Evolutionary conservation across 768 basidiomycete genomes (phyloP), one percentile per base, ranked within the genome.

Genomic region (Solioccasus polychromus): DNA sequence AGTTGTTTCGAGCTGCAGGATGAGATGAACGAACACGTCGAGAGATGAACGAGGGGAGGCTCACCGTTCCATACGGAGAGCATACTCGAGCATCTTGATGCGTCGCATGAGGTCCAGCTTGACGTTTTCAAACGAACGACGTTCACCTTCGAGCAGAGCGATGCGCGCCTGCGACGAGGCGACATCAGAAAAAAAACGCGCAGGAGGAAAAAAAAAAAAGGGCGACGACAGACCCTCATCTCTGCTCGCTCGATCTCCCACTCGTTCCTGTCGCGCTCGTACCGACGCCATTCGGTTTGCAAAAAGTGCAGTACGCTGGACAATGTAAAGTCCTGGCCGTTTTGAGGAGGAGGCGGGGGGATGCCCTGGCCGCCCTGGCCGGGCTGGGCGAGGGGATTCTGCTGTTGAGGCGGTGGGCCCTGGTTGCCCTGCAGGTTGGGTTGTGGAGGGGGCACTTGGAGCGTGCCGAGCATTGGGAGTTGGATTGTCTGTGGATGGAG

Each of bases 171-270:
- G 60, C 6, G 41, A 51, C 35, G 28, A 47, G 42, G 26, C 17
- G 26, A 37, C 35, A 8, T 42, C 25, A 20, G 45, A 37, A 30
- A 9, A n/a, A 25, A 9, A n/a, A 28, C 45, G 35, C 17, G 39
- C 31, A 26, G 26, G 39, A 39, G 35, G 35, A 47, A 50, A 50
- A 49, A 47, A 4, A 37, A 31, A 47, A 50, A 50, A 49, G 44
- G 4, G 5, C 10, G 34, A 51, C 51, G 44, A 51, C 34, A 81
- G 53, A 93, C 92, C 78, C 95, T 79, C 94, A 98, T 97, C 70
- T 98, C 96, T 25, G 96, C 96, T 57, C 96, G 77, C 70, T 98
- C 96, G 59, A 99, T 99, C 76, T 99, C 96, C 95, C 95, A 99
- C 71, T 99, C 96, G 65, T 99, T 99, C 60, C 95, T 79, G 72